phyloP scores from a whole-genome alignment of 441 rosid genomes.

The Oxalis stricta region DNA sequence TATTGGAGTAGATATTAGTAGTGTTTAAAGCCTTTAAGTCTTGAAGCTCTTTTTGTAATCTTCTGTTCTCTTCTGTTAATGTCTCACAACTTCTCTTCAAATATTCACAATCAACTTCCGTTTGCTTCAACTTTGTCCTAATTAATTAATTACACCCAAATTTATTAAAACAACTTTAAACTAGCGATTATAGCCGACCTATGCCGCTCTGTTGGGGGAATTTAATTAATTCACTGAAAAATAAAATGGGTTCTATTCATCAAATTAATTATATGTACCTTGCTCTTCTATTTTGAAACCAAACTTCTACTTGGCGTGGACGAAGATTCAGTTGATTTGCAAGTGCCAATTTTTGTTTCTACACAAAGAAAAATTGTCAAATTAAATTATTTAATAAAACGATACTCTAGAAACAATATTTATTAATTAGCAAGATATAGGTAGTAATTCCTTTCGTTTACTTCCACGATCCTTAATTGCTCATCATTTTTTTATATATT shows the following conservation, averaged over 20 bases:
- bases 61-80: conserved; percentile 17
- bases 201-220: no score
- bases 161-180: no score
- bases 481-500: no score
- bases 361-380: neutral
- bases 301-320: conserved; percentile 27
- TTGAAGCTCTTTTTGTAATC: conserved; percentile 23
- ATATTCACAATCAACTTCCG: conserved; percentile 24
- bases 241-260: no score
- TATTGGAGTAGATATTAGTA: conserved; percentile 14
- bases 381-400: neutral
- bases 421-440: neutral
- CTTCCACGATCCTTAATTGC: no score
- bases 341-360: conserved; percentile 27
- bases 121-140: conserved; percentile 25
- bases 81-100: conserved; percentile 23
- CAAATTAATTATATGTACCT: conserved; percentile 17
- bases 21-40: conserved; percentile 22
- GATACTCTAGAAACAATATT: neutral
- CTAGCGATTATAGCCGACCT: no score
- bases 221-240: no score
- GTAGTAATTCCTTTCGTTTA: no score
- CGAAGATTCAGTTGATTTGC: conserved; percentile 27
- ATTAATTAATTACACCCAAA: no score
- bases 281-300: conserved; percentile 29